These are phyloP conservation scores for Acanthamoeba culbertsoni DNA, from an alignment of 208 protist species.

Conservation along the genomic window DNA sequence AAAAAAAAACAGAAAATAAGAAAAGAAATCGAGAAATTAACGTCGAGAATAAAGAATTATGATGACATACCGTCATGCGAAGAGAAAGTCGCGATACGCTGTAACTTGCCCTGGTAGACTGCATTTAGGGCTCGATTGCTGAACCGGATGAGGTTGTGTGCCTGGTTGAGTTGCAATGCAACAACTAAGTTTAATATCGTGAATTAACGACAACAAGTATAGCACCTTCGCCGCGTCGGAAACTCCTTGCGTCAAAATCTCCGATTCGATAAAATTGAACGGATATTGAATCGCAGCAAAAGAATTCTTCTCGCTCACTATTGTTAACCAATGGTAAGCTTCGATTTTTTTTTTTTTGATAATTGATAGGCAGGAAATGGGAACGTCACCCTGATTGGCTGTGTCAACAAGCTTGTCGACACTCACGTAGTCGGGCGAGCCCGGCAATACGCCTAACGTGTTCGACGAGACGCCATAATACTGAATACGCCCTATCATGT, in stretches of 20 bases:
- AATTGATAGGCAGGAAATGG: background rate
- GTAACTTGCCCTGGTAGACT: background rate
- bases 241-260: background rate
- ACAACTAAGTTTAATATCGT: too few species aligned
- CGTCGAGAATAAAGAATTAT: background rate
- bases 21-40: too few species aligned
- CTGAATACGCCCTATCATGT: background rate
- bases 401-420: background rate
- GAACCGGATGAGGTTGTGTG: background rate
- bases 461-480: conserved; percentile 1
- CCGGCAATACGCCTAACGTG: background rate
- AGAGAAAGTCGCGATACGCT: background rate
- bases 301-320: background rate
- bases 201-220: too few species aligned
- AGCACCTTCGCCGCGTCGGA: background rate
- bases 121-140: background rate
- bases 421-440: background rate
- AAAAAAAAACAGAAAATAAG: too few species aligned
- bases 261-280: conserved; percentile 2
- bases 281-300: background rate
- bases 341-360: background rate
- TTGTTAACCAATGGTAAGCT: background rate
- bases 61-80: background rate
- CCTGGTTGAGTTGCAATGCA: background rate
- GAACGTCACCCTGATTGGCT: background rate